Percentiles rank a stretch among this genome's conserved stretches.
Evolutionary conservation across 2,329 filamentous ascomycete genomes (phyloP).

Genomic region (Trichoderma lentiforme): DNA sequence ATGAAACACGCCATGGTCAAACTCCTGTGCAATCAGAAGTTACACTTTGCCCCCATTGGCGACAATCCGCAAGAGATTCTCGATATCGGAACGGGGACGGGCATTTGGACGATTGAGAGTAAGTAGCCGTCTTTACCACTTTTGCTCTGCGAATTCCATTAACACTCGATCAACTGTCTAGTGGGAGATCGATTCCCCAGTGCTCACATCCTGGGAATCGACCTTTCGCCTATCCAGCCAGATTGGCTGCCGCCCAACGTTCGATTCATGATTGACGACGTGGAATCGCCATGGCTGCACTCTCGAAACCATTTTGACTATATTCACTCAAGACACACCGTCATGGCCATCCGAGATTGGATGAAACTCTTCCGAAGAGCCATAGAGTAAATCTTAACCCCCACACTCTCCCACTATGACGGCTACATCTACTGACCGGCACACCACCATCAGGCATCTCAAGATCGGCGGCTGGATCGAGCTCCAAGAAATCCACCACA

Average conservation of each 20-base stretch:
- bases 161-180: slow-evolving; percentile 13
- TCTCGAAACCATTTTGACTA: slow-evolving; percentile 56
- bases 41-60: slow-evolving; percentile 52
- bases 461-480: slow-evolving; percentile 56
- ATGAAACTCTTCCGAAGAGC: slow-evolving; percentile 44
- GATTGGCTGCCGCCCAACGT: slow-evolving; percentile 54
- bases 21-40: slow-evolving; percentile 44
- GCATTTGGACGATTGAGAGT: slow-evolving; percentile 58
- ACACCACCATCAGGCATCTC: slow-evolving; percentile 38
- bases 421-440: not conserved
- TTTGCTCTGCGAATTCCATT: not conserved
- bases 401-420: not conserved
- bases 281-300: slow-evolving; percentile 55
- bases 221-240: slow-evolving; percentile 49
- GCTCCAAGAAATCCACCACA: slow-evolving; percentile 52
- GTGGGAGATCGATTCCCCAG: slow-evolving; percentile 47
- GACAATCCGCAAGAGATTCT: slow-evolving; percentile 47
- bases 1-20: slow-evolving; percentile 54
- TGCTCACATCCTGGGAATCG: slow-evolving; percentile 43
- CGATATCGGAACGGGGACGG: slow-evolving; percentile 58
- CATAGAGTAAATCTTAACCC: slow-evolving; percentile 39
- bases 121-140: slow-evolving; percentile 19
- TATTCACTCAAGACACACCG: slow-evolving; percentile 56
- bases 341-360: slow-evolving; percentile 57
- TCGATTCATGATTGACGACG: slow-evolving; percentile 55